A percentile compares a stretch with the other conserved stretches of the same genome.
Evolutionary conservation across 1,284 basidiomycete species (phyloP).

Genomic region (Boletus holoroseus): DNA sequence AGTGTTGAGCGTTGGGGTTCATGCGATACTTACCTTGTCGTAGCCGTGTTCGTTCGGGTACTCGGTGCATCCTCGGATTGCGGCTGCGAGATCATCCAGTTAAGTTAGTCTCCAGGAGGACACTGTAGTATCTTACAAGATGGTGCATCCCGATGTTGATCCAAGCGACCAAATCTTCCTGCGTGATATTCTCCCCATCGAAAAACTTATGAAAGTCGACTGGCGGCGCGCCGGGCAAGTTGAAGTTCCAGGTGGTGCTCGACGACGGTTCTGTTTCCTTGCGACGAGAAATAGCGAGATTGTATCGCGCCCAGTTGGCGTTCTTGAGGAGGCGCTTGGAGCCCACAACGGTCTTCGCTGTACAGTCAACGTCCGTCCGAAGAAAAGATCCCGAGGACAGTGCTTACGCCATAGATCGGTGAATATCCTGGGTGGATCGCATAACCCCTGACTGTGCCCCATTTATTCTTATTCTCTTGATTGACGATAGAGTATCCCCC

Average conservation of each 20-base stretch:
- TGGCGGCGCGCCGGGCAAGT: constrained; percentile 52
- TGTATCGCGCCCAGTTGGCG: constrained; percentile 62
- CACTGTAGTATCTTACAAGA: constrained; percentile 32
- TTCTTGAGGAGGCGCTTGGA: constrained; percentile 55
- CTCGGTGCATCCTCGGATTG: constrained; percentile 58
- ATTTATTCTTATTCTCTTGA: constrained; percentile 48
- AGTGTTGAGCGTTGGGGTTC: not conserved
- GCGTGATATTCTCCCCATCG: constrained; percentile 55
- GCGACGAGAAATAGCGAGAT: constrained; percentile 51
- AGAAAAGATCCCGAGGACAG: constrained; percentile 7
- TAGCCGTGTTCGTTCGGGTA: constrained; percentile 55
- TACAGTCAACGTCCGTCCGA: constrained; percentile 9
- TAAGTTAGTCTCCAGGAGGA: not conserved
- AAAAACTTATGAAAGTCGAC: constrained; percentile 64
- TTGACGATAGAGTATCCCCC: constrained; percentile 58
- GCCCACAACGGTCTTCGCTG: constrained; percentile 47
- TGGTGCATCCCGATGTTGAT: constrained; percentile 63
- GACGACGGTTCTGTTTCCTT: constrained; percentile 58
- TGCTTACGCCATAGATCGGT: constrained; percentile 43
- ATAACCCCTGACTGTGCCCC: constrained; percentile 54
- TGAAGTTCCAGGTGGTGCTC: constrained; percentile 56
- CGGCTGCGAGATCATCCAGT: constrained; percentile 33
- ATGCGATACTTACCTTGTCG: constrained; percentile 41
- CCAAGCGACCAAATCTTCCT: constrained; percentile 61
- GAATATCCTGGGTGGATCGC: constrained; percentile 52